A percentile compares a stretch with the other conserved stretches of the same genome.
phyloP scores from a whole-genome alignment of 1,139 yeast genomes.

The Pichia sp. region DNA sequence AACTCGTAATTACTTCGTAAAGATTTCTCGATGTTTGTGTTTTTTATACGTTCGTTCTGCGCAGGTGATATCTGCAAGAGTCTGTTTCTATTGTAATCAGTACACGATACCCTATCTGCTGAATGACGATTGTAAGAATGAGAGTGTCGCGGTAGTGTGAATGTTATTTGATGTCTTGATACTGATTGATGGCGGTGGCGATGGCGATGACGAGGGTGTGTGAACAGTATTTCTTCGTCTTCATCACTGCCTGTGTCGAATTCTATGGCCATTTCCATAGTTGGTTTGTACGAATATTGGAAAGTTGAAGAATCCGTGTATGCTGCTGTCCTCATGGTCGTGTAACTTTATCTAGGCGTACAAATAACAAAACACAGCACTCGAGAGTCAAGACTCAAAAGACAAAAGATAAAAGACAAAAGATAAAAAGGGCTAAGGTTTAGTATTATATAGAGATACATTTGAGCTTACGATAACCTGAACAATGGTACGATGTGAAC shows the following conservation, averaged over 20 bases:
- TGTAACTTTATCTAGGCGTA: too few species aligned
- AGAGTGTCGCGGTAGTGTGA: not conserved
- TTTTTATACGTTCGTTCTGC: conserved; percentile 3
- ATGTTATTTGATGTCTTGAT: not conserved
- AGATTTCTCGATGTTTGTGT: not conserved
- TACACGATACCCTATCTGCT: not conserved
- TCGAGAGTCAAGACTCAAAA: too few species aligned
- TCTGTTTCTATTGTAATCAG: not conserved
- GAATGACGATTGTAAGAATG: not conserved
- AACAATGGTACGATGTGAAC: too few species aligned
- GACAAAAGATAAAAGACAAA: too few species aligned
- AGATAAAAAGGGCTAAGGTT: too few species aligned
- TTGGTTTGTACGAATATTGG: not conserved
- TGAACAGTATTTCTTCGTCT: not conserved
- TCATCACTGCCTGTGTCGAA: not conserved
- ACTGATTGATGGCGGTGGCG: not conserved
- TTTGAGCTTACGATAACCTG: too few species aligned
- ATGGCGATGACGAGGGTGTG: not conserved
- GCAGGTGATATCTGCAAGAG: conserved; percentile 3
- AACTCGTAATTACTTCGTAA: conserved; percentile 4
- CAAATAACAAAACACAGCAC: too few species aligned
- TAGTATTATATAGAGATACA: too few species aligned
- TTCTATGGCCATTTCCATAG: not conserved
- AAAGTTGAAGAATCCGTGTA: not conserved
- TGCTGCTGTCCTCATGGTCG: too few species aligned